Percentiles rank a stretch among this genome's conserved stretches.
phyloP scores from a whole-genome alignment of 2,329 filamentous ascomycete species.

The Pseudogymnoascus sp. region DNA sequence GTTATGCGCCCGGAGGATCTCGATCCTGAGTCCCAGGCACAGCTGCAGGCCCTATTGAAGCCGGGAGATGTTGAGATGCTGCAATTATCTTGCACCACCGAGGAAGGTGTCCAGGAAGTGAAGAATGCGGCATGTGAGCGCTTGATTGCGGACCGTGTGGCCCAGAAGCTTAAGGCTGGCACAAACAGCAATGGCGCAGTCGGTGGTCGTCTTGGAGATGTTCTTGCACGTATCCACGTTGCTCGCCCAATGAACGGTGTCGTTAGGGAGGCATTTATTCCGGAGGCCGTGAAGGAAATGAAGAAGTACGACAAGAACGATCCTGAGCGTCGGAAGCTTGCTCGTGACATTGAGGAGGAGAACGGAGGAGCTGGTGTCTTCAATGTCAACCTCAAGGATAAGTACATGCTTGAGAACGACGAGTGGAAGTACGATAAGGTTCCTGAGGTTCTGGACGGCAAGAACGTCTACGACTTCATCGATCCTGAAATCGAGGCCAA shows the following conservation, averaged over 20 bases:
- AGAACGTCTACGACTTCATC: constrained; percentile 96
- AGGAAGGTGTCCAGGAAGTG: constrained; percentile 87
- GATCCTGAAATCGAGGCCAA: constrained; percentile 95
- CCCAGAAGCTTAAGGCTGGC: constrained; percentile 91
- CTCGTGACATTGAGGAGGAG: constrained; percentile 82
- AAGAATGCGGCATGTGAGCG: constrained; percentile 94
- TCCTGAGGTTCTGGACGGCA: constrained; percentile 87
- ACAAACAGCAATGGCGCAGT: constrained; percentile 69
- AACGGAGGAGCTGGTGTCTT: constrained; percentile 93
- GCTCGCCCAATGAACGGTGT: constrained; percentile 83
- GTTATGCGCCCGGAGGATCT: constrained; percentile 81
- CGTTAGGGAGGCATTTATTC: constrained; percentile 75
- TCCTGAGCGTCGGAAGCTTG: constrained; percentile 72
- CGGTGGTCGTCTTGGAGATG: constrained; percentile 76
- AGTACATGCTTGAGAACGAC: constrained; percentile 78
- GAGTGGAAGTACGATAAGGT: constrained; percentile 97
- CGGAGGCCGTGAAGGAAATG: constrained; percentile 69
- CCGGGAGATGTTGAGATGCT: constrained; percentile 86
- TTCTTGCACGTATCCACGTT: constrained; percentile 91
- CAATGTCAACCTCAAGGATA: constrained; percentile 84
- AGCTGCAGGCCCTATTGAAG: constrained; percentile 74
- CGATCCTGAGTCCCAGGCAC: constrained; percentile 66
- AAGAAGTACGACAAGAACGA: constrained; percentile 89
- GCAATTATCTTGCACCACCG: constrained; percentile 88
- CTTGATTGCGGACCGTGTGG: constrained; percentile 84